Conservation (phyloP, 139 green algal species). For the Volvox reticuliferus region DNA sequence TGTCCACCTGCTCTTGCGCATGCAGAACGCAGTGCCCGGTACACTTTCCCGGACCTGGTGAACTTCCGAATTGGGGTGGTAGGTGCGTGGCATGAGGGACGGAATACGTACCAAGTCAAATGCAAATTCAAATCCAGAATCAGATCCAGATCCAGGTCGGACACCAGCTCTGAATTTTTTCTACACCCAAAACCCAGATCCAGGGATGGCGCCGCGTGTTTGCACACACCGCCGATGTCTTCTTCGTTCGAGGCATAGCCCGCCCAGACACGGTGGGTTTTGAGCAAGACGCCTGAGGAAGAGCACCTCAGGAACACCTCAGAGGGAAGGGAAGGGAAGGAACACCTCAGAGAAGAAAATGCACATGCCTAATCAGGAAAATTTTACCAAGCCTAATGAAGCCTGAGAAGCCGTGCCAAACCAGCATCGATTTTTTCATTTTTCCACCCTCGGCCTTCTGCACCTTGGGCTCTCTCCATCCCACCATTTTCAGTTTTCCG, state of each 20-base stretch:
- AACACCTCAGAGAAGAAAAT: background rate
- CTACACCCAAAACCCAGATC: slow-evolving; percentile 61
- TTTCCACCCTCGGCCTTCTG: background rate
- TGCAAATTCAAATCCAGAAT: no score
- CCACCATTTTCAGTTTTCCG: background rate
- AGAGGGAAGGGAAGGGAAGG: background rate
- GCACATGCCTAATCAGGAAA: background rate
- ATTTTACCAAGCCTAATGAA: no score
- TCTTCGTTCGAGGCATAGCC: slow-evolving; percentile 88
- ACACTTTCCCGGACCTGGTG: slow-evolving; percentile 84
- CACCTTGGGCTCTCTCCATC: background rate
- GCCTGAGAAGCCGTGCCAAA: no score
- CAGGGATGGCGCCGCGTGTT: slow-evolving; percentile 89
- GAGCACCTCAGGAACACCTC: no score
- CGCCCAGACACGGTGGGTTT: slow-evolving; percentile 73
- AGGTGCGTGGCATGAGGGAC: background rate
- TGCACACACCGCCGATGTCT: slow-evolving; percentile 87
- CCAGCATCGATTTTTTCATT: no score
- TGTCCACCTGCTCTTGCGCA: background rate
- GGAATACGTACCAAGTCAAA: no score
- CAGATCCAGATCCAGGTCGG: no score
- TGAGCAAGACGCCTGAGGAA: no score
- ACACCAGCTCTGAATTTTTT: no score
- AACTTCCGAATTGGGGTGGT: slow-evolving; percentile 81
- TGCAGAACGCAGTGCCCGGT: slow-evolving; percentile 69